phyloP scores from a whole-genome alignment of 352 stramenopile genomes.

The Halophytophthora polymorphica region DNA sequence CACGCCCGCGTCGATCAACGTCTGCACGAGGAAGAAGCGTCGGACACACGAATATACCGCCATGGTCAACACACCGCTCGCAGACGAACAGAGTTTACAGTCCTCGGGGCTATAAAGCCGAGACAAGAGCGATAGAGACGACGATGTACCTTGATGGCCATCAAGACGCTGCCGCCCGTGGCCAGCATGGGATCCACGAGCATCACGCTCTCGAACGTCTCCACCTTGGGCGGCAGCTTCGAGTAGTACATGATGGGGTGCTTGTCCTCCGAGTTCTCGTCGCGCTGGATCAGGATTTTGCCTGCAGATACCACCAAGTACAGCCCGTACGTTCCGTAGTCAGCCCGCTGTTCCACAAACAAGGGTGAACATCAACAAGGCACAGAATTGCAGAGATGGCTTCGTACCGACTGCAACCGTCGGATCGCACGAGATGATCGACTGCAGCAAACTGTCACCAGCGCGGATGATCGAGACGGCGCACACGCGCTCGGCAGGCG shows the following conservation, averaged over 20 bases:
- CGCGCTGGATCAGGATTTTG: conserved; percentile 97
- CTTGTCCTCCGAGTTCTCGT: conserved; percentile 89
- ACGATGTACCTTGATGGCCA: conserved; percentile 82
- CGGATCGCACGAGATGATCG: conserved; percentile 85
- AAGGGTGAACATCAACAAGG: not conserved
- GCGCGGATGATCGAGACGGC: conserved; percentile 94
- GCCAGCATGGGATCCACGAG: conserved; percentile 97
- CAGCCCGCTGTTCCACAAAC: not conserved
- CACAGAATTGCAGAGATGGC: not conserved
- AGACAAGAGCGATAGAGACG: not conserved
- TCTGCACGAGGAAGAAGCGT: conserved; percentile 26
- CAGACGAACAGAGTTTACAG: not conserved
- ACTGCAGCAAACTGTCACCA: conserved; percentile 89
- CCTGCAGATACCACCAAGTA: conserved; percentile 24
- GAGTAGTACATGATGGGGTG: conserved; percentile 91
- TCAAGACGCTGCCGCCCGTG: conserved; percentile 86
- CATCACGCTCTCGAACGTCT: conserved; percentile 84
- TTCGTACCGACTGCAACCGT: conserved; percentile 66
- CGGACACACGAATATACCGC: conserved; percentile 5
- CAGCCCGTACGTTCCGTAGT: too few relatives aligned
- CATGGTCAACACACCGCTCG: not conserved
- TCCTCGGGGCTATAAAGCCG: not conserved
- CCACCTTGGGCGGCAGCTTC: conserved; percentile 90
- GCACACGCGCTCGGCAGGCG: conserved; percentile 72
- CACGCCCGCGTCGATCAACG: conserved; percentile 83